Percentiles rank a stretch among this genome's conserved stretches.
phyloP scores from a whole-genome alignment of 148 eudicot species.

The Linanthus parryae region DNA sequence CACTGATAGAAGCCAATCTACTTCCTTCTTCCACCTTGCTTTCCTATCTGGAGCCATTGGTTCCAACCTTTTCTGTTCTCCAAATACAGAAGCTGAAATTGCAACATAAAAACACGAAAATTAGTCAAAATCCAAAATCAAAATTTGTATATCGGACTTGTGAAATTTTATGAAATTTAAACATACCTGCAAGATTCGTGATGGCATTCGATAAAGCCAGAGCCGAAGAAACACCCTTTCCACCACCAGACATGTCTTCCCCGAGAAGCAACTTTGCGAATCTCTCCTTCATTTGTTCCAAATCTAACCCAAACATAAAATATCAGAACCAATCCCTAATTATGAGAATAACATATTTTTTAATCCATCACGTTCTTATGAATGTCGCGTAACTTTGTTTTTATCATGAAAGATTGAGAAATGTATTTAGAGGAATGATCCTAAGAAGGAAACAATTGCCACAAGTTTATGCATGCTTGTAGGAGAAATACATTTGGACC shows the following conservation, averaged over 20 bases:
- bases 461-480: not conserved
- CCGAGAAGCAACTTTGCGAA: slow-evolving; percentile 53
- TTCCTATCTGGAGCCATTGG: slow-evolving; percentile 54
- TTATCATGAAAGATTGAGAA: not conserved
- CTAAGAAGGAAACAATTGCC: not conserved
- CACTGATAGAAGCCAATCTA: slow-evolving; percentile 65
- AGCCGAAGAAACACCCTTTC: slow-evolving; percentile 54
- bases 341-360: not conserved
- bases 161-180: not conserved
- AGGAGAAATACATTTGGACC: too few species aligned
- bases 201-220: slow-evolving; percentile 56
- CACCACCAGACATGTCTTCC: slow-evolving; percentile 65
- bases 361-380: not conserved
- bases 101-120: not conserved
- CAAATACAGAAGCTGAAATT: slow-evolving; percentile 55
- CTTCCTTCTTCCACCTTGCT: slow-evolving; percentile 55
- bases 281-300: slow-evolving; percentile 49
- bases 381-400: not conserved
- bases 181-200: slow-evolving; percentile 51
- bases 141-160: not conserved
- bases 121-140: not conserved
- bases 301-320: slow-evolving; percentile 22
- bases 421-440: not conserved
- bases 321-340: not conserved
- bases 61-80: slow-evolving; percentile 50